Conservation (phyloP, 2,329 filamentous ascomycete genomes). For the Neoarthrinium moseri region DNA sequence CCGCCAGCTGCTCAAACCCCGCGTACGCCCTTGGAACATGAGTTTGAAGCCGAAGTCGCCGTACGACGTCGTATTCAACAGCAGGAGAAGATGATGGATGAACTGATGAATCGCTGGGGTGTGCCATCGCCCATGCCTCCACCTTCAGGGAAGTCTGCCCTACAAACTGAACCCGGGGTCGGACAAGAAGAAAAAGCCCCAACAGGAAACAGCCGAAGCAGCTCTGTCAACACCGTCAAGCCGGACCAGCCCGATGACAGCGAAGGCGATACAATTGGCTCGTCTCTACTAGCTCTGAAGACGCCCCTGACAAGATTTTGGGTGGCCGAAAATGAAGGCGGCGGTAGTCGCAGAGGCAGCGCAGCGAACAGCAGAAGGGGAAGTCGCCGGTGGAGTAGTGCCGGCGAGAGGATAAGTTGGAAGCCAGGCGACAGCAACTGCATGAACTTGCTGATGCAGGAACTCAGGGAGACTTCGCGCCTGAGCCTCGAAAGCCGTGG, state of each 20-base stretch:
- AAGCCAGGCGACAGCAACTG: background rate
- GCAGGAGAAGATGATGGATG: conserved; percentile 10
- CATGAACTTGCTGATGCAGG: conserved; percentile 1
- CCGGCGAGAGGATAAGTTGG: conserved; percentile 1
- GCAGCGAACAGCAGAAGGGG: background rate
- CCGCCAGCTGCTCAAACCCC: background rate
- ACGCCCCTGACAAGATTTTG: background rate
- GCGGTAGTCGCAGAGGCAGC: too few relatives aligned
- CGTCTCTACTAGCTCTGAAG: background rate
- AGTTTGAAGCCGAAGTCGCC: conserved; percentile 2
- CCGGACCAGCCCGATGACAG: background rate
- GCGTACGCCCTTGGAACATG: conserved; percentile 2
- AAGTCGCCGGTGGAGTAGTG: conserved; percentile 1
- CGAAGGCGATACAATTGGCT: background rate
- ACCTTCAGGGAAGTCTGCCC: background rate
- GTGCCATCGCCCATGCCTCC: background rate
- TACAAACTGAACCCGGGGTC: background rate
- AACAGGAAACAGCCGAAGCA: background rate
- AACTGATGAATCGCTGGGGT: conserved; percentile 10
- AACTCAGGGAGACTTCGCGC: background rate
- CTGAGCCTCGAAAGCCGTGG: conserved; percentile 1
- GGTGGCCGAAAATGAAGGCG: too few relatives aligned
- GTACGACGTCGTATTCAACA: conserved; percentile 10
- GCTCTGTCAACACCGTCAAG: background rate
- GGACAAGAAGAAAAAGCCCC: background rate